Base-by-base conservation (phyloP, 140 eudicot genomes). In the Bidens hawaiensis region DNA sequence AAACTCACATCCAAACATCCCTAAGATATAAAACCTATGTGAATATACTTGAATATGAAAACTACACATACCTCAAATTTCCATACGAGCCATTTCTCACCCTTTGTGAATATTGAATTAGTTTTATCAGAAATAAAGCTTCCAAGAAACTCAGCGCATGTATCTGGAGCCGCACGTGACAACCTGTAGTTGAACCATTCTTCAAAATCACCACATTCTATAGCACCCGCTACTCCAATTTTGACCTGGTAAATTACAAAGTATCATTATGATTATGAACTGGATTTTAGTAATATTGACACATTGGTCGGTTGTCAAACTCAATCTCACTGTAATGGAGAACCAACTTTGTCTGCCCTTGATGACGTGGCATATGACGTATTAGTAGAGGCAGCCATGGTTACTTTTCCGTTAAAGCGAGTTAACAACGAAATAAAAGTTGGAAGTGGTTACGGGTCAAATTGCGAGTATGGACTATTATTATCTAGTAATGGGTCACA, bases 31-130 rank as follows among this genome's bases (percentile, higher is more conserved):
- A 26, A 14, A 67, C 28, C 16, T n/a, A 62, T 62, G 18, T 19
- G 17, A 57, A 66, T 9, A 12, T 48, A 66, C 9, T 25, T 47
- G 31, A 59, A 48, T 57, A 14, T 26, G 23, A 62, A 62, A 57
- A 12, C 51, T 33, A 11, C 1, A 38, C 68, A 68, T 80, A 91
- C 99, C 96, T 91, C 99, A 45, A 84, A 91, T 76, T 91, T 91
- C 99, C 99, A 91, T 42, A 91, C 96, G 33, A 91, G 99, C 93
- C 99, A 91, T 68, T 91, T 91, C 81, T 86, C 99, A 43, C 99
- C 99, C 81, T 87, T 87, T 2, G 80, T 82, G 55, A 67, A 85
- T 13, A 55, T 13, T 33, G 48, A 34, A 65, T 57, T 82, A 14
- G 96, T 87, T 78, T 75, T 87, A 49, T 91, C 95, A 10, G 99